Base-by-base conservation (phyloP, 441 rosid genomes). In the Euphorbia schlechtendalii region DNA sequence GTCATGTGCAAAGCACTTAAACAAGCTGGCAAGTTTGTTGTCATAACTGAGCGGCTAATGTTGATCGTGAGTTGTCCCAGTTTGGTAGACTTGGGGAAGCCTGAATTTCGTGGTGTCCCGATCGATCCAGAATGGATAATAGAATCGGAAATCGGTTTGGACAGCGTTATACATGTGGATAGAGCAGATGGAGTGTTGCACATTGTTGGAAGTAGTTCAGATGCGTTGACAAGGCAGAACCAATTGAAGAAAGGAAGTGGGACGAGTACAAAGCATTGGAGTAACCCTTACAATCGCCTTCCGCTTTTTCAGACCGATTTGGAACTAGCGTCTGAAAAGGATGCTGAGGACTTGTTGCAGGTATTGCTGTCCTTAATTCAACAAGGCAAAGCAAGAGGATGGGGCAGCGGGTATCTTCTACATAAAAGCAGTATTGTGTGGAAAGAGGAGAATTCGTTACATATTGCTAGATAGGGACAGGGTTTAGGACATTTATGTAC, bases 131-230 rank as follows among this genome's bases (percentile, higher is more conserved):
- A 84, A 57, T 87, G 97, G 99, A 66, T 73, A 10, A 76, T 86
- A 63, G 91, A 91, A 75, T 78, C 90, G 17, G 97, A 89, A 74
- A 81, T 87, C 45, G 62, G 86, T 67, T 71, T 94, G 71, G 90
- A 86, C 66, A 86, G 92, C 67, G 81, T 94, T n/a, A 86, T 94
- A 72, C 96, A 91, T 62, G 82, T 80, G 13, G 89, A 84, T 71
- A 56, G 74, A 8, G 82, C 73, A 30, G 87, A 83, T 2, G 77
- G 72, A n/a, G 78, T 78, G 46, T 86, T 94, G 15, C 94, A 85
- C 63, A 82, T 94, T 72, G 86, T 94, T 59, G 96, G 93, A 68
- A 89, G 94, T 82, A 79, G 84, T 68, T 84, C 94, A 66, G 90
- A 87, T 75, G 80, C 86, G 18, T 62, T 82, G 45, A 61, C 65